A percentile compares a stretch with the other conserved stretches of the same genome.
phyloP scores from a whole-genome alignment of 2,329 filamentous ascomycete species.

The Falciphora oryzae region DNA sequence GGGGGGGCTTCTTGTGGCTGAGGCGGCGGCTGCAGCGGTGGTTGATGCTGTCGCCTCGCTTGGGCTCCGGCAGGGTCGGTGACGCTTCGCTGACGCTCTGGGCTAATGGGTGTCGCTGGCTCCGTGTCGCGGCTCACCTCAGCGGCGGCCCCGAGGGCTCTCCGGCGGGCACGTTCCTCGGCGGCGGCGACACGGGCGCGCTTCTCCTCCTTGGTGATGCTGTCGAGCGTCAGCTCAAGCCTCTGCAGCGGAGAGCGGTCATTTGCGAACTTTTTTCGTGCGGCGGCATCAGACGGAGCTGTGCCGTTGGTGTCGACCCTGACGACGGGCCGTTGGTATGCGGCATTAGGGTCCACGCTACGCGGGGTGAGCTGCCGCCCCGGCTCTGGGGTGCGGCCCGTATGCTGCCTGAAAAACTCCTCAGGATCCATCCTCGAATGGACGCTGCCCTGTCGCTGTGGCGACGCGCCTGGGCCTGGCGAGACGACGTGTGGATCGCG shows the following conservation, averaged over 20 bases:
- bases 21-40: conserved; percentile 16
- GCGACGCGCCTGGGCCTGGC: not conserved
- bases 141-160: conserved; percentile 30
- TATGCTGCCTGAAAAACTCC: conserved; percentile 17
- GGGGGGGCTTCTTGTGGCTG: conserved; percentile 4
- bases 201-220: conserved; percentile 95
- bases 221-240: conserved; percentile 83
- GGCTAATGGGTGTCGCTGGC: conserved; percentile 14
- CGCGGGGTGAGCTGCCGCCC: not conserved
- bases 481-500: conserved; percentile 35
- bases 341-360: not conserved
- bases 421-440: conserved; percentile 24
- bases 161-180: conserved; percentile 66
- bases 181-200: conserved; percentile 78
- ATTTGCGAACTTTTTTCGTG: conserved; percentile 59
- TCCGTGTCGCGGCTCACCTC: conserved; percentile 13
- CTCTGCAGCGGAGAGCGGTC: conserved; percentile 89
- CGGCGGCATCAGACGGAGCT: conserved; percentile 28
- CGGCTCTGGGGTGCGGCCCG: not conserved
- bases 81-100: conserved; percentile 17
- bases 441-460: not conserved
- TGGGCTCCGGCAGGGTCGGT: not conserved
- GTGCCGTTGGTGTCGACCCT: conserved; percentile 15
- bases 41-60: conserved; percentile 20
- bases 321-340: not conserved